These are phyloP conservation scores for Paulownia fortunei DNA, from an alignment of 257 asterid genomes.

Conservation along the genomic window DNA sequence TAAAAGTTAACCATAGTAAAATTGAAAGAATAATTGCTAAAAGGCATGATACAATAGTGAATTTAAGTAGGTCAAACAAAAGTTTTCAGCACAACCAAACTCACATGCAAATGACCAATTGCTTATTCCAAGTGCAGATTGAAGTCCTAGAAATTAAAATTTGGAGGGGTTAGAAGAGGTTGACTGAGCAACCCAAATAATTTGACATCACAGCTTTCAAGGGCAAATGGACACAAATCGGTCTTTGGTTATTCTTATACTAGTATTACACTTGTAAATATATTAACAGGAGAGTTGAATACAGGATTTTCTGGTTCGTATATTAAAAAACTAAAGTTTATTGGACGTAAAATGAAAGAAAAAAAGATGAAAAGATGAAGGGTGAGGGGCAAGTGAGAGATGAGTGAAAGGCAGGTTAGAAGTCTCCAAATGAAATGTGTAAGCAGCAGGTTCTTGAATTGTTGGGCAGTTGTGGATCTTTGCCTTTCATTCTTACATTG, in stretches of 20 bases:
- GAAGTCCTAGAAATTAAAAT: not conserved
- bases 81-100: not conserved
- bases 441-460: conserved; percentile 32
- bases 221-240: not conserved
- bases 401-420: conserved; percentile 46
- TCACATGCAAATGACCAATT: not conserved
- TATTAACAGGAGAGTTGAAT: no score
- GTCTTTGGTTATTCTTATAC: not conserved
- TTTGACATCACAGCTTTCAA: not conserved
- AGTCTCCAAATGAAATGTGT: conserved; percentile 23
- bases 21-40: no score
- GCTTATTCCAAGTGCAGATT: not conserved
- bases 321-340: not conserved
- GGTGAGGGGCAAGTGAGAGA: conserved; percentile 34
- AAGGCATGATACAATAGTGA: no score
- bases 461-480: conserved; percentile 48
- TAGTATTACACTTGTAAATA: no score
- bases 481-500: conserved; percentile 47
- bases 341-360: conserved; percentile 2
- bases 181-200: not conserved
- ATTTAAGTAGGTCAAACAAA: not conserved
- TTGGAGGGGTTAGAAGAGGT: not conserved
- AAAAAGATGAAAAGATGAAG: conserved; percentile 8
- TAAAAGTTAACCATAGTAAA: no score
- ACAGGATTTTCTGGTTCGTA: no score